Conservation (phyloP, 352 stramenopile species). For the Blastocystis sp. region DNA sequence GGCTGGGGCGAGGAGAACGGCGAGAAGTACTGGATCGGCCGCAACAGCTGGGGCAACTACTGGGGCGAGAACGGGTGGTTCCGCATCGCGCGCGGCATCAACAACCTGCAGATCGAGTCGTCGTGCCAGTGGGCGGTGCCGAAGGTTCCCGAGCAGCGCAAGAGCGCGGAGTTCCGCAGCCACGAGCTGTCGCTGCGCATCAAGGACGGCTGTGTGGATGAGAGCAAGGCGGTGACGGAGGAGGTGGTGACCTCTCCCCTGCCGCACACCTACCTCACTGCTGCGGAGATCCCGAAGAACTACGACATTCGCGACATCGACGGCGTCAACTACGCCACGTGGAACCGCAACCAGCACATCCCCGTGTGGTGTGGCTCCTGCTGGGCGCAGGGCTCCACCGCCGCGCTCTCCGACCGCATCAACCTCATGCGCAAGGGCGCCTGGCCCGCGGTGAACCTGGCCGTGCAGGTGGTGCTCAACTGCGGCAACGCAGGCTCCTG, state of each 20-base stretch:
- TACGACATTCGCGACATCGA: slow-evolving; percentile 87
- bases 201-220: slow-evolving; percentile 83
- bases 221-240: slow-evolving; percentile 57
- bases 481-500: slow-evolving; percentile 70
- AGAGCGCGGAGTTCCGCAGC: slow-evolving; percentile 62
- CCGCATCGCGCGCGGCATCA: slow-evolving; percentile 75
- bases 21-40: slow-evolving; percentile 83
- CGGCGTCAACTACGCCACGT: slow-evolving; percentile 84
- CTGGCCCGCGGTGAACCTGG: slow-evolving; percentile 74
- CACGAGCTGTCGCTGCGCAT: slow-evolving; percentile 68
- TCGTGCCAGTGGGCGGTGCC: slow-evolving; percentile 80
- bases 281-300: slow-evolving; percentile 72
- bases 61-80: slow-evolving; percentile 90
- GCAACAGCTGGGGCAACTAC: slow-evolving; percentile 83
- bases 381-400: slow-evolving; percentile 78
- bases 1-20: slow-evolving; percentile 79
- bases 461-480: slow-evolving; percentile 73
- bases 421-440: slow-evolving; percentile 74
- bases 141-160: slow-evolving; percentile 3
- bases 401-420: slow-evolving; percentile 77
- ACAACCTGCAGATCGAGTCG: slow-evolving; percentile 82
- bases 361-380: slow-evolving; percentile 80
- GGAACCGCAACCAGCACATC: slow-evolving; percentile 95
- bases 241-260: slow-evolving; percentile 60
- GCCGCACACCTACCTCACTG: slow-evolving; percentile 70